A percentile compares a stretch with the other conserved stretches of the same genome.
phyloP scores from a whole-genome alignment of 2,329 filamentous ascomycete species.

The Coleophoma cylindrospora region DNA sequence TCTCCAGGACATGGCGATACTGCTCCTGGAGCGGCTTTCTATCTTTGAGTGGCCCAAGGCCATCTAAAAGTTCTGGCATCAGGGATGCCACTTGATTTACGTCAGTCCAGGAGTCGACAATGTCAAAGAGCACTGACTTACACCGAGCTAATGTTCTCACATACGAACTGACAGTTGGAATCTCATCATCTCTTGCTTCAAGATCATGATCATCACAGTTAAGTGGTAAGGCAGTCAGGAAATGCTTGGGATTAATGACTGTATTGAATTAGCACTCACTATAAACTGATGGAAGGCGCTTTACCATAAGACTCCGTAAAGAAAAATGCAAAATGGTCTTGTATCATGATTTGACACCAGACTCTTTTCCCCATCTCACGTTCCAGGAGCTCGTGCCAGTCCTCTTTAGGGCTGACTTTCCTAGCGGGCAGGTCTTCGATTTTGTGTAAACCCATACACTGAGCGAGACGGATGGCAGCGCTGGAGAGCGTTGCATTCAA shows the following conservation, averaged over 20 bases:
- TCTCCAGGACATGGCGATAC: constrained; percentile 30
- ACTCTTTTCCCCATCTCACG: constrained; percentile 29
- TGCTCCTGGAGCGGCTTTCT: constrained; percentile 12
- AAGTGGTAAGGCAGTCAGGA: constrained; percentile 24
- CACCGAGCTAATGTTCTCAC: constrained; percentile 21
- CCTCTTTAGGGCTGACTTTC: neutral
- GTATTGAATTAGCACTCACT: neutral
- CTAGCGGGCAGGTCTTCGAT: constrained; percentile 3
- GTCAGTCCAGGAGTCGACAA: no score
- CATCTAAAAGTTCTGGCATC: neutral
- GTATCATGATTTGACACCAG: constrained; percentile 32
- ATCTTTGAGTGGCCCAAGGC: neutral
- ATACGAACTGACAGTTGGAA: constrained; percentile 23
- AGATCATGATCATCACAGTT: constrained; percentile 31
- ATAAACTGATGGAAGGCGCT: neutral
- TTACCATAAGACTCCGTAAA: constrained; percentile 31
- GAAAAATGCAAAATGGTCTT: constrained; percentile 30
- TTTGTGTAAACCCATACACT: constrained; percentile 23
- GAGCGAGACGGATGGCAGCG: constrained; percentile 30
- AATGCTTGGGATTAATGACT: constrained; percentile 29
- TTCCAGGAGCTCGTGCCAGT: constrained; percentile 16
- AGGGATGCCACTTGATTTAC: neutral
- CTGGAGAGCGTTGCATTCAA: constrained; percentile 29
- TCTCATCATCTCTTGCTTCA: constrained; percentile 5
- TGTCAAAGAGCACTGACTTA: neutral